Evolutionary conservation across 1,284 basidiomycete genomes (phyloP).

Genomic region (Puccinia polysora): DNA sequence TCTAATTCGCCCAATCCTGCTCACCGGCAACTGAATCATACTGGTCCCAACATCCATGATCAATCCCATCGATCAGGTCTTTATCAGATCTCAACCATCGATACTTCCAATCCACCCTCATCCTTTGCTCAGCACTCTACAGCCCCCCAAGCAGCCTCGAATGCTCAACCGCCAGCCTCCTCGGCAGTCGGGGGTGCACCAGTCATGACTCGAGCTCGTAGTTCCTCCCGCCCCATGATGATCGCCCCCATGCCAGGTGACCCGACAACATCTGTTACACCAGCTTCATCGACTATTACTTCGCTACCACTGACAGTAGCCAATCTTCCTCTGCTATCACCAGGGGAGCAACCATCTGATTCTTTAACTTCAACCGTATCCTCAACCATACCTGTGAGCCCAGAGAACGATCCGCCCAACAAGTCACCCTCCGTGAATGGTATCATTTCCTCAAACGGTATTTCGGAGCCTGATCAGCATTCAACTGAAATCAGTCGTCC

Average conservation of each 20-base stretch:
- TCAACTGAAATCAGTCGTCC: neutral
- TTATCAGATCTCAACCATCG: constrained; percentile 29
- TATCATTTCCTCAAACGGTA: constrained; percentile 15
- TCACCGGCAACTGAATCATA: constrained; percentile 30
- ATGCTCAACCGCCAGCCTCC: neutral
- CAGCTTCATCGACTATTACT: neutral
- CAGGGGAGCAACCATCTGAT: neutral
- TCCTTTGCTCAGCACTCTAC: constrained; percentile 8
- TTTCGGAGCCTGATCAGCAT: neutral
- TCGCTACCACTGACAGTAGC: constrained; percentile 6
- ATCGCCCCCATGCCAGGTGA: neutral
- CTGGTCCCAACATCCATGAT: constrained; percentile 9
- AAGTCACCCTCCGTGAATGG: constrained; percentile 41
- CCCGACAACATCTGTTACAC: neutral
- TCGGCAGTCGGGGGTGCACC: constrained; percentile 12
- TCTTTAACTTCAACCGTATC: neutral
- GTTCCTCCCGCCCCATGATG: constrained; percentile 30
- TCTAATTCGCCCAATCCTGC: constrained; percentile 15
- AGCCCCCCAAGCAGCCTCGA: neutral
- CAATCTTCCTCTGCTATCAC: constrained; percentile 21
- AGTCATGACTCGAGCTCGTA: constrained; percentile 36
- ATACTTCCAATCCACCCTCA: constrained; percentile 13
- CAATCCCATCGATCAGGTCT: constrained; percentile 22
- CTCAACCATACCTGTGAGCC: too few species aligned
- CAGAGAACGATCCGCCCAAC: neutral